A percentile compares a stretch with the other conserved stretches of the same genome.
Evolutionary conservation across 805 yeast species (phyloP).

Genomic region (Candida verbasci): DNA sequence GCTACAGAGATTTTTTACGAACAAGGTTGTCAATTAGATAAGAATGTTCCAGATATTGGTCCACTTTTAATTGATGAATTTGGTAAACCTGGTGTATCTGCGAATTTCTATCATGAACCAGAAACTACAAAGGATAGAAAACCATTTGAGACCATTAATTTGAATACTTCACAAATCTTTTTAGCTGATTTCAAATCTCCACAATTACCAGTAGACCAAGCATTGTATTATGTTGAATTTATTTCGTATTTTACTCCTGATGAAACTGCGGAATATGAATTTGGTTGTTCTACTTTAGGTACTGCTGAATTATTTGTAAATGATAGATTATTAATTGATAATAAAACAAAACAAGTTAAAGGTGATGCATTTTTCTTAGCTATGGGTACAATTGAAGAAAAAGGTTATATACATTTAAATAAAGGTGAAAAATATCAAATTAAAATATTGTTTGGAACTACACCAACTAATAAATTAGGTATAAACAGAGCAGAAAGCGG

Average conservation of each 20-base stretch:
- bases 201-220: slow-evolving; percentile 13
- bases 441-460: slow-evolving; percentile 45
- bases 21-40: slow-evolving; percentile 29
- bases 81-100: slow-evolving; percentile 20
- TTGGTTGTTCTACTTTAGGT: slow-evolving; percentile 50
- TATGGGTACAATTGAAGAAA: slow-evolving; percentile 47
- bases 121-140: slow-evolving; percentile 9
- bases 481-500: slow-evolving; percentile 17
- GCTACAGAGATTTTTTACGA: slow-evolving; percentile 20
- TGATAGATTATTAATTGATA: slow-evolving; percentile 51
- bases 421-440: slow-evolving; percentile 43
- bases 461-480: slow-evolving; percentile 11
- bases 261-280: slow-evolving; percentile 43
- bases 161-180: slow-evolving; percentile 13
- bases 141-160: slow-evolving; percentile 17
- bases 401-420: slow-evolving; percentile 30
- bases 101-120: slow-evolving; percentile 18
- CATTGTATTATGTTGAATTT: slow-evolving; percentile 40
- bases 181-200: slow-evolving; percentile 19
- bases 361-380: slow-evolving; percentile 48
- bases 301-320: slow-evolving; percentile 53
- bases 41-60: slow-evolving; percentile 24
- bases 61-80: slow-evolving; percentile 17
- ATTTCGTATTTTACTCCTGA: slow-evolving; percentile 44
- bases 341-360: slow-evolving; percentile 44